Evolutionary conservation across 345 rosid species (phyloP), one percentile per base, ranked within the genome.

Genomic region (Hirschfeldia incana): DNA sequence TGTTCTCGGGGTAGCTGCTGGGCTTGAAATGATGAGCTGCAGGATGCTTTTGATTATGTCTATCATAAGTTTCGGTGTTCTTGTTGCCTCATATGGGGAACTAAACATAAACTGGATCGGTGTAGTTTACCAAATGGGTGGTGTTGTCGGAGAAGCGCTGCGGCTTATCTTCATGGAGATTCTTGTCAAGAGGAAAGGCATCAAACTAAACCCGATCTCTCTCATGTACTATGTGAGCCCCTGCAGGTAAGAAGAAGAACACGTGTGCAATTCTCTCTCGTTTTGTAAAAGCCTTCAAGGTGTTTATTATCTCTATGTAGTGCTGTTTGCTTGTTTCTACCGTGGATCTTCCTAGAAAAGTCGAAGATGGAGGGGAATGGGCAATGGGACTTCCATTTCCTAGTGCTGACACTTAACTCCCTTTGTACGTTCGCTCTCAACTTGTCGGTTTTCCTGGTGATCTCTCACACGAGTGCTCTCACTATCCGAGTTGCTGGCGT

Each of bases 121-220:
- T 72, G 98, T 94, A 88, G 94, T 92, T 70, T 94, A 94, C 80
- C 98, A 94, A 84, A 94, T 94, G 98, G 98, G 98, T 65, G 98
- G 98, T 65, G 98, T 94, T 11, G 85, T 94, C 76, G 98, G 98
- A 65, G 98, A 94, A 86, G 95, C 98, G 75, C 78, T 92, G 34
- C 67, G 83, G 81, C 95, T 94, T 64, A 91, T 94, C 53, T 92
- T 90, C 86, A 94, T 94, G 98, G 98, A 94, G 83, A 87, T 94
- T 76, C 82, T 94, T 68, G 98, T 94, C 42, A 94, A 94, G 88
- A 85, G 93, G 81, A 94, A 94, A 85, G 98, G 98, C 75, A 86
- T 94, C 76, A 94, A 92, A 74, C 55, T 92, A 79, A 94, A 92
- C 79, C 98, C 98, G 16, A 76, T 94, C 69, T 92, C 98, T 55